These are phyloP conservation scores for Logfia minima DNA, from an alignment of 129 eudicot genomes.

Conservation along the genomic window DNA sequence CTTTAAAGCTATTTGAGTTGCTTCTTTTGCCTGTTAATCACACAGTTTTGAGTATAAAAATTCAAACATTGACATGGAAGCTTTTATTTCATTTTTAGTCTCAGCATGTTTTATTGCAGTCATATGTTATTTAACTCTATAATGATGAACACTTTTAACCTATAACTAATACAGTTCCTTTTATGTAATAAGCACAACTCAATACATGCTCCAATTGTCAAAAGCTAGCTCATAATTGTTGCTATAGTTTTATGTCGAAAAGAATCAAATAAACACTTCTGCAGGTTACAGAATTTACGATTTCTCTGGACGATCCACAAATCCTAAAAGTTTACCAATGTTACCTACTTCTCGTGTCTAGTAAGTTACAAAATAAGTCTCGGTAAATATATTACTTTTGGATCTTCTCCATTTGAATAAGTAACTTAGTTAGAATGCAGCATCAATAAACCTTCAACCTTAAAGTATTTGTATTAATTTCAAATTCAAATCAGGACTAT, in stretches of 20 bases:
- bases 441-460: too few relatives aligned
- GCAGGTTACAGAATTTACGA: too few relatives aligned
- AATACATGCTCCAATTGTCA: neutral
- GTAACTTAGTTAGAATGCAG: neutral
- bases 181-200: neutral
- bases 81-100: neutral
- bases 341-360: neutral
- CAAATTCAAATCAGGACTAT: too few relatives aligned
- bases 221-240: neutral
- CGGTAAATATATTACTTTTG: neutral
- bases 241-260: too few relatives aligned
- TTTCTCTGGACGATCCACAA: too few relatives aligned
- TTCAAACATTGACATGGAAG: neutral
- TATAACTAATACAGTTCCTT: neutral
- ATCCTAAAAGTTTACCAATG: too few relatives aligned
- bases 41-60: too few relatives aligned
- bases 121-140: neutral
- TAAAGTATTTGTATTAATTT: too few relatives aligned
- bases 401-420: neutral
- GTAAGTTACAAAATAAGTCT: neutral
- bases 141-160: neutral
- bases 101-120: neutral
- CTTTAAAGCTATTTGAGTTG: conserved; percentile 69
- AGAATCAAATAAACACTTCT: neutral
- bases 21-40: conserved; percentile 75